Evolutionary conservation across 106 monocot genomes (phyloP).

Genomic region (Dendrobium catenatum): DNA sequence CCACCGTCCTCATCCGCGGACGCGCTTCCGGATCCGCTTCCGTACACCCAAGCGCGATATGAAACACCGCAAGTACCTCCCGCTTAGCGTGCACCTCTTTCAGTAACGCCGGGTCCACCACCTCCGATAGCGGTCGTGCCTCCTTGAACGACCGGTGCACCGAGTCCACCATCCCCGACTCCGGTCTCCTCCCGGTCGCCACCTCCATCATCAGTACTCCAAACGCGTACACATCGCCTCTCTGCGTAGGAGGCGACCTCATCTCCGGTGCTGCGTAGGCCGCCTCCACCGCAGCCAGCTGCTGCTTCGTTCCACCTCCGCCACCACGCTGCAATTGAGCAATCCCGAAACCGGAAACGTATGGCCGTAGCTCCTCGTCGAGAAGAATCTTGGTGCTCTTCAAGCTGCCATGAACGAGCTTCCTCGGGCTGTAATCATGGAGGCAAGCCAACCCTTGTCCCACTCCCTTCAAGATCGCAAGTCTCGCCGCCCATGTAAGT

Average conservation of each 20-base stretch:
- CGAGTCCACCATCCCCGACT: constrained; percentile 46
- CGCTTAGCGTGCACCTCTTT: constrained; percentile 86
- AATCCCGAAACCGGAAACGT: constrained; percentile 77
- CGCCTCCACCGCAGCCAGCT: constrained; percentile 12
- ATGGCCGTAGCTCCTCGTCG: constrained; percentile 57
- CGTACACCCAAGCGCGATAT: constrained; percentile 82
- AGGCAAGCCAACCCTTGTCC: constrained; percentile 69
- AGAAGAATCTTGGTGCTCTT: constrained; percentile 83
- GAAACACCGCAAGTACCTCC: constrained; percentile 84
- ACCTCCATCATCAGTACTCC: constrained; percentile 63
- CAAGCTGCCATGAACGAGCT: constrained; percentile 66
- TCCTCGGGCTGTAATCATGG: constrained; percentile 72
- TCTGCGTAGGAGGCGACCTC: constrained; percentile 40
- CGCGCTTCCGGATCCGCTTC: constrained; percentile 61
- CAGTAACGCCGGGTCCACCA: constrained; percentile 72
- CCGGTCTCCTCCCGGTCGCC: constrained; percentile 49
- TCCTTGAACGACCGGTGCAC: constrained; percentile 76
- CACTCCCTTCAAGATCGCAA: constrained; percentile 50
- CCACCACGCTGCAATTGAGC: constrained; percentile 56
- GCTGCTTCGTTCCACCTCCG: constrained; percentile 8
- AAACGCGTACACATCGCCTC: constrained; percentile 78
- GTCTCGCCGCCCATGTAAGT: constrained; percentile 49
- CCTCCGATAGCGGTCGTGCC: constrained; percentile 72
- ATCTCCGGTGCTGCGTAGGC: constrained; percentile 43
- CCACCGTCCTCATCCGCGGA: constrained; percentile 65